phyloP scores from a whole-genome alignment of 1,284 basidiomycete genomes.

The Ceratobasidium sp. region DNA sequence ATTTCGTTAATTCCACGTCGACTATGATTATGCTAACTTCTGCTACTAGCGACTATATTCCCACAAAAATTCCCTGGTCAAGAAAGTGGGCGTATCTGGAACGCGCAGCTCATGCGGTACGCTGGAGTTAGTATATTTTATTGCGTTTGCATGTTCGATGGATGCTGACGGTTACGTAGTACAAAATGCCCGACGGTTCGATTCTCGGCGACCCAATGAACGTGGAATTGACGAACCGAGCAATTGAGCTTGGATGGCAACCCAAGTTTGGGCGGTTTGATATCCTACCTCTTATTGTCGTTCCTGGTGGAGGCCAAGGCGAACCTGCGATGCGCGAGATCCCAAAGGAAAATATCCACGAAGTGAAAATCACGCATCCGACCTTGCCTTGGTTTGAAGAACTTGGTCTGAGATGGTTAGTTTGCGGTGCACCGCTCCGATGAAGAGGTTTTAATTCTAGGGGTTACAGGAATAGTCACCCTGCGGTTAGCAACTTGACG shows the following conservation, averaged over 20 bases:
- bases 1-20: no score
- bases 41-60: slow-evolving; percentile 17
- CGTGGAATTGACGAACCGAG: slow-evolving; percentile 22
- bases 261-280: slow-evolving; percentile 29
- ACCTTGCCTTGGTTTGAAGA: slow-evolving; percentile 37
- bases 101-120: slow-evolving; percentile 33
- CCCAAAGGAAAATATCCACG: slow-evolving; percentile 25
- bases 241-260: slow-evolving; percentile 31
- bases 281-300: slow-evolving; percentile 25
- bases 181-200: slow-evolving; percentile 32
- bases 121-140: background rate
- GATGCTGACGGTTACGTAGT: background rate
- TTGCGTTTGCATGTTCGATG: background rate
- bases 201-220: slow-evolving; percentile 32
- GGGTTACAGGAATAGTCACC: slow-evolving; percentile 17
- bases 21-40: background rate
- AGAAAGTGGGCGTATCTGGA: slow-evolving; percentile 35
- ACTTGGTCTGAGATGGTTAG: slow-evolving; percentile 22
- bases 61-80: slow-evolving; percentile 34
- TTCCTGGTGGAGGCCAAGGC: slow-evolving; percentile 25
- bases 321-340: slow-evolving; percentile 31
- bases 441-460: no score
- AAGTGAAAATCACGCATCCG: slow-evolving; percentile 34
- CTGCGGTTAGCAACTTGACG: slow-evolving; percentile 31
- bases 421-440: no score